These are phyloP conservation scores for Cladosporium sp. DNA, from an alignment of 2,329 filamentous ascomycete genomes.

Conservation along the genomic window DNA sequence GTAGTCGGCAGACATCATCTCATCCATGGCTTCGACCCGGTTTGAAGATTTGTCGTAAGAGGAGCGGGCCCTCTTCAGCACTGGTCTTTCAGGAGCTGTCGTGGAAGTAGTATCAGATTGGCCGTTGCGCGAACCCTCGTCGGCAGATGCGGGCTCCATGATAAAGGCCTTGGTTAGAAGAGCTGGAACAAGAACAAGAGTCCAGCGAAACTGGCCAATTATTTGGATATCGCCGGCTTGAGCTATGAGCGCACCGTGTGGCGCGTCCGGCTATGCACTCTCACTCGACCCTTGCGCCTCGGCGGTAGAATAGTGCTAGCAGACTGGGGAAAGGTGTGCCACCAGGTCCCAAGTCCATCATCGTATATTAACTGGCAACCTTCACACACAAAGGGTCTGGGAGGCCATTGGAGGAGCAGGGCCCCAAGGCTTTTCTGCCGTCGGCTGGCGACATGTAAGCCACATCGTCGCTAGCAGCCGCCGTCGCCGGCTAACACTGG, in stretches of 20 bases:
- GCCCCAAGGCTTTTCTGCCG: conserved; percentile 1
- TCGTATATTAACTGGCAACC: conserved; percentile 14
- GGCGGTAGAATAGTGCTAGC: conserved; percentile 2
- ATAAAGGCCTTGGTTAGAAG: background rate
- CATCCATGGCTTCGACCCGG: conserved; percentile 14
- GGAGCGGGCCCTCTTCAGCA: conserved; percentile 20
- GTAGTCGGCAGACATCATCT: conserved; percentile 19
- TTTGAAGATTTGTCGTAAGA: conserved; percentile 25
- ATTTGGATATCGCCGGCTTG: background rate
- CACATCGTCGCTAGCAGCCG: conserved; percentile 10
- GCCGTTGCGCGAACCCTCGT: conserved; percentile 16
- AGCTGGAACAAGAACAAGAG: background rate
- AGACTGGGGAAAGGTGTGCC: conserved; percentile 15
- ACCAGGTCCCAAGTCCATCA: conserved; percentile 8
- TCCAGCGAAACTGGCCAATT: background rate
- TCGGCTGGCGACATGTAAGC: conserved; percentile 10
- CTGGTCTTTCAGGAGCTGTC: conserved; percentile 9
- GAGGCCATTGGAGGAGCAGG: conserved; percentile 16
- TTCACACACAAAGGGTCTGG: conserved; percentile 15
- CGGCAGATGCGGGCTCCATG: conserved; percentile 16
- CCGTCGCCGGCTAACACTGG: conserved; percentile 6
- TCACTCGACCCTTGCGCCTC: conserved; percentile 2
- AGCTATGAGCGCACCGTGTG: conserved; percentile 11
- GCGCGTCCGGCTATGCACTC: conserved; percentile 13
- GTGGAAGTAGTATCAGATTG: conserved; percentile 8